A percentile compares a stretch with the other conserved stretches of the same genome.
Evolutionary conservation across 345 rosid species (phyloP).

Genomic region (Trapa bicornis): DNA sequence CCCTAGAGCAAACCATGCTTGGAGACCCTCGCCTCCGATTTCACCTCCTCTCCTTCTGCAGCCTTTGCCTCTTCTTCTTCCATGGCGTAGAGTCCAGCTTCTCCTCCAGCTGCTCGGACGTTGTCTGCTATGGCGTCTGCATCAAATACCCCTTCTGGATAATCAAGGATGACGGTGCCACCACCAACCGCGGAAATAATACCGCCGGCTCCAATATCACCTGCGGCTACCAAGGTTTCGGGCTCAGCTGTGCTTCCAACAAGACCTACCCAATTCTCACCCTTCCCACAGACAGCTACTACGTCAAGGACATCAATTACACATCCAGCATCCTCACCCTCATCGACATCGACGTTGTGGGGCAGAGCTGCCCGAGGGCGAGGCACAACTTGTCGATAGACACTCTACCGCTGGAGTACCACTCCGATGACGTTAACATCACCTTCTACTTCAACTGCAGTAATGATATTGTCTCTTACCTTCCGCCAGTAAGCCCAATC

Average conservation of each 20-base stretch:
- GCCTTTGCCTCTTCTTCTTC: neutral
- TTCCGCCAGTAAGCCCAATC: neutral
- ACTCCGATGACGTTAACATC: slow-evolving; percentile 8
- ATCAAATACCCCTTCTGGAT: slow-evolving; percentile 5
- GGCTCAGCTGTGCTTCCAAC: neutral
- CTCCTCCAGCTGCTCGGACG: neutral
- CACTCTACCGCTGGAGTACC: slow-evolving; percentile 9
- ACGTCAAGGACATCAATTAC: neutral
- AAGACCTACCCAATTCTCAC: neutral
- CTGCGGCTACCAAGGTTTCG: slow-evolving; percentile 3
- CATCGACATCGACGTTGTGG: neutral
- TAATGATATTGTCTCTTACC: no score
- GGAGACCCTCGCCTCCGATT: neutral
- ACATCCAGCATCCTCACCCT: neutral
- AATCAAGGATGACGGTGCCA: neutral
- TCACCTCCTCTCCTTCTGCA: neutral
- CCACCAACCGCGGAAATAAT: neutral
- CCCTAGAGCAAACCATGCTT: neutral
- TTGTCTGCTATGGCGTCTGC: neutral
- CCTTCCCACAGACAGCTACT: neutral
- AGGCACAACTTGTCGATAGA: slow-evolving; percentile 16
- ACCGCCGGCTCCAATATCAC: neutral
- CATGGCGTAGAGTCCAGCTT: neutral
- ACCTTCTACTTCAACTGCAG: slow-evolving; percentile 10
- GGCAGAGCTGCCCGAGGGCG: slow-evolving; percentile 7